Base-by-base conservation (phyloP, 805 yeast genomes). In the Monosporozyma aerobia region DNA sequence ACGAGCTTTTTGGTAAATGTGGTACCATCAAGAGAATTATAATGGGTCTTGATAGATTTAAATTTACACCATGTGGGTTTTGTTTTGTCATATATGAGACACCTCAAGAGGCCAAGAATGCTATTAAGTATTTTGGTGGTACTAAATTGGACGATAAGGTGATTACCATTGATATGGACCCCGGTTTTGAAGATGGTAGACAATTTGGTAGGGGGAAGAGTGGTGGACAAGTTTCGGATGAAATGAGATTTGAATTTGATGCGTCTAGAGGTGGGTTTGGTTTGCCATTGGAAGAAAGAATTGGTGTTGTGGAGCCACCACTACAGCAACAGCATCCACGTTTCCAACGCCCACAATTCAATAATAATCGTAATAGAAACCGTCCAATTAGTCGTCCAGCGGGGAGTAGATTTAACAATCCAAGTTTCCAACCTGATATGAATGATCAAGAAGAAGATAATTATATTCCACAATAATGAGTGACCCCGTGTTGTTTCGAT, bases 1-100 rank as follows among this genome's bases (percentile, higher is more conserved):
- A 83, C 65, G 98, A 90, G 68, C 70, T 94, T 50, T 89, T 94
- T 63, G 78, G 85, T 55, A 85, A 85, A 67, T 82, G 87, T 58
- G 98, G 97, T 1, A 74, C 79, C 14, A 82, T 92, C 41, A 80
- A 80, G 58, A 77, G 85, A 62, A 87, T 90, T 44, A 82, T 92
- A 50, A 94, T 94, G 98, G 99, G 99, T 0, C 77, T 94, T 39
- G 97, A 94, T 67, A 77, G 97, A 58, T 83, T 84, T 65, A 85
- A 87, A 59, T 81, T 84, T 62, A 90, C 97, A 1, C 99, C 99
- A 1, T 90, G 98, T 65, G 98, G 99, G 16, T 92, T 94, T 68
- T 90, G 97, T 65, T 94, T 94, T 65, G 90, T 94, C 41, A 85
- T 89, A 47, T 94, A 83, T 67, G 78, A 77, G 51, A 68, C 73